Evolutionary conservation across 495 filamentous ascomycete genomes (phyloP).

Genomic region (Viridothelium virens): DNA sequence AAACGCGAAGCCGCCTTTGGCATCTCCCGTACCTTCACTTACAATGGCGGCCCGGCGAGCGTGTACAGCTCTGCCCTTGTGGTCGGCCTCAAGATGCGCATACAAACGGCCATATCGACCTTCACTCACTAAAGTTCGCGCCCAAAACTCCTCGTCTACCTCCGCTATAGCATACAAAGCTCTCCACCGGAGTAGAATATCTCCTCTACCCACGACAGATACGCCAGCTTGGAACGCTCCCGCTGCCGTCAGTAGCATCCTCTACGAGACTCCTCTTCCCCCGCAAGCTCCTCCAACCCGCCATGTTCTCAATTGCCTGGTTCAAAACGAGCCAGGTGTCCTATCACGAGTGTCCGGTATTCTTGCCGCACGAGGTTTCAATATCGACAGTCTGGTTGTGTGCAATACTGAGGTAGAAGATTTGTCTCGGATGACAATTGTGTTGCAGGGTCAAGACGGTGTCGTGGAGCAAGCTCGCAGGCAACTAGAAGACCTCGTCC

Average conservation of each 20-base stretch:
- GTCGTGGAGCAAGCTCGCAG: slow-evolving; percentile 95
- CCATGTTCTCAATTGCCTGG: slow-evolving; percentile 93
- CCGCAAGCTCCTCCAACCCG: slow-evolving; percentile 80
- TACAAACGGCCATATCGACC: neutral
- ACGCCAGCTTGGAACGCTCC: slow-evolving; percentile 81
- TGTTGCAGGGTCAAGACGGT: slow-evolving; percentile 88
- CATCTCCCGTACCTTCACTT: neutral
- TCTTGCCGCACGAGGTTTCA: slow-evolving; percentile 92
- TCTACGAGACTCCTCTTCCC: slow-evolving; percentile 92
- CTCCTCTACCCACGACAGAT: slow-evolving; percentile 70
- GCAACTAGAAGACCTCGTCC: slow-evolving; percentile 92
- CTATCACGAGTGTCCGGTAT: slow-evolving; percentile 94
- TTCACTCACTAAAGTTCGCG: slow-evolving; percentile 12
- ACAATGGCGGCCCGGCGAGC: slow-evolving; percentile 38
- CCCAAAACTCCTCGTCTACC: slow-evolving; percentile 57
- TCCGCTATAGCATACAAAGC: slow-evolving; percentile 96
- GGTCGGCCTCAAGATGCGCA: slow-evolving; percentile 11
- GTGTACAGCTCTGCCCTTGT: slow-evolving; percentile 28
- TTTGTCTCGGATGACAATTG: slow-evolving; percentile 96
- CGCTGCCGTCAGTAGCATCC: slow-evolving; percentile 91
- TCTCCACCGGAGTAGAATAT: slow-evolving; percentile 71
- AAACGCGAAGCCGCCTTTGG: neutral
- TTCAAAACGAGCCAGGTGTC: slow-evolving; percentile 97
- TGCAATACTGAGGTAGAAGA: slow-evolving; percentile 98
- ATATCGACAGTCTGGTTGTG: slow-evolving; percentile 96